Evolutionary conservation across 257 asterid genomes (phyloP).

Genomic region (Solanum pennellii): DNA sequence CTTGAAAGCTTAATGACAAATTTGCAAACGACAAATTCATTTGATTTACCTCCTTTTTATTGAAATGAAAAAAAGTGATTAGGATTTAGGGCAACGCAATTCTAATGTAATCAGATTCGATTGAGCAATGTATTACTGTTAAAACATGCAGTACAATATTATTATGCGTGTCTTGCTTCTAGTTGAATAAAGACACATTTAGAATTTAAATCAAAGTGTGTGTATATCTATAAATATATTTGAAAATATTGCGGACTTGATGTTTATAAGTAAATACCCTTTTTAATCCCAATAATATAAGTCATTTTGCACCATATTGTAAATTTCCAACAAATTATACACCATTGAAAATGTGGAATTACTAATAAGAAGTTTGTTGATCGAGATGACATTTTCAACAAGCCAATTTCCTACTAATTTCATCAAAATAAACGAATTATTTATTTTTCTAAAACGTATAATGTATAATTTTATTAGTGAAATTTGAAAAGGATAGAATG

Average conservation of each 20-base stretch:
- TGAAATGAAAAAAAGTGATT: not conserved
- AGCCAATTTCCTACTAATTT: not conserved
- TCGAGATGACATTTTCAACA: not conserved
- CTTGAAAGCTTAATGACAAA: not conserved
- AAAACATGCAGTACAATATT: not conserved
- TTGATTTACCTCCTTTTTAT: not conserved
- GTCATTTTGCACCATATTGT: not conserved
- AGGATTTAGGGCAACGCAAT: not conserved
- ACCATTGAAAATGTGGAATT: not conserved
- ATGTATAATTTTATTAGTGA: too few species aligned
- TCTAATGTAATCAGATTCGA: not conserved
- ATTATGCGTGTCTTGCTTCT: not conserved
- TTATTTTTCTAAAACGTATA: too few species aligned
- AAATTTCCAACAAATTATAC: not conserved
- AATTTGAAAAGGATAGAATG: too few species aligned
- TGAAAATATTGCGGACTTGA: not conserved
- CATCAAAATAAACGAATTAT: not conserved
- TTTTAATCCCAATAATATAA: not conserved
- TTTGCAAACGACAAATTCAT: not conserved
- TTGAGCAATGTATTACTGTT: not conserved
- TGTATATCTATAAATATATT: not conserved
- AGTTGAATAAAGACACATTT: not conserved
- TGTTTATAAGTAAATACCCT: not conserved
- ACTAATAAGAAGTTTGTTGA: not conserved
- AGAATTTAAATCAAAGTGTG: not conserved